Base-by-base conservation (phyloP, 441 rosid genomes). In the Viola pubescens region DNA sequence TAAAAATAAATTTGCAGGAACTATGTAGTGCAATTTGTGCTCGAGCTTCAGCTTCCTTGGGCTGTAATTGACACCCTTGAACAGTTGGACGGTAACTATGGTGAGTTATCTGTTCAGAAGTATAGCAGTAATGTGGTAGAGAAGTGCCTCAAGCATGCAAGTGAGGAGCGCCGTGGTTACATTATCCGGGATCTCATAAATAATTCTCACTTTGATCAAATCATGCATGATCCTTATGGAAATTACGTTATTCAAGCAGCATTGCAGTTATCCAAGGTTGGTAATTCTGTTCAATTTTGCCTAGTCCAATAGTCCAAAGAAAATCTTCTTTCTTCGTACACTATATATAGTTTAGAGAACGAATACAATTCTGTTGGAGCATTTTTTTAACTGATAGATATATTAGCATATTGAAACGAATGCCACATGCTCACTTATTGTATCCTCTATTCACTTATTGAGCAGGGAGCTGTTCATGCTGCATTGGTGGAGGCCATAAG, bases 121-220 rank as follows among this genome's bases (percentile, higher is more conserved):
- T 89, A 83, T 63, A 85, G 95, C 79, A 87, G 97, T 72, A 89
- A 87, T 49, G 97, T 89, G 53, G 90, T 89, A 42, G 97, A 89
- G 77, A 87, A 79, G 63, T 87, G 95, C 66, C 73, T 89, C 57
- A 81, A 78, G 69, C 75, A 75, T 73, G 77, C 82, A 10, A 73
- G 77, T 60, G 92, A 85, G 40, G 88, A 82, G 59, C 72, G 63
- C 43, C 65, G 78, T 19, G 57, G 73, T 61, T 59, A 64, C 14
- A 79, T 87, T 60, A 75, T 87, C 19, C 64, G 60, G 57, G 95
- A 85, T 73, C 81, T 89, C 66, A 72, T 85, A 53, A 78, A 48
- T 72, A 71, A 73, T 72, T 70, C 81, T 66, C 78, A 73, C 63
- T 52, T 87, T 60, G 92, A 82, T 70, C 89, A 82, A 67, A 73